Base-by-base conservation (phyloP, 2,329 filamentous ascomycete genomes). In the Huntiella bhutanensis region DNA sequence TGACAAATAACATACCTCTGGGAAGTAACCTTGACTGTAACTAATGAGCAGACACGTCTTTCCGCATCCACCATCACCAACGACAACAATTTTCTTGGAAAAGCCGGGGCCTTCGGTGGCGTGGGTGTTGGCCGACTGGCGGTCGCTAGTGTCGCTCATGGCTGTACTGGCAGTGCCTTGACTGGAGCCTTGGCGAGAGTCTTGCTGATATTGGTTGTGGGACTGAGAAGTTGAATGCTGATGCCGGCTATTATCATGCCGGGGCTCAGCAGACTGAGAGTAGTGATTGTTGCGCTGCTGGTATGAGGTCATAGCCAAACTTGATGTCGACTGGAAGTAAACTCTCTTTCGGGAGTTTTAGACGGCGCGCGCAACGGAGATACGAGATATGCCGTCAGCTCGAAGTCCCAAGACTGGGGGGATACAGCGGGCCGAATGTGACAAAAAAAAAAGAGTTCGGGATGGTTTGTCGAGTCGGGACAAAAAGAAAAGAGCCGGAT, bases 31-130 rank as follows among this genome's bases (percentile, higher is more conserved):
- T 67, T 96, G 87, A 58, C 86, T 93, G 69, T 96, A 98, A 66
- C 87, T 95, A 64, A 98, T 98, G 63, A 98, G 70, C 55, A 98
- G 69, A 68, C 91, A 98, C 6, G 91, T 98, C 77, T 98, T 98
- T 57, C 91, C 91, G 64, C 91, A 98, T 52, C 91, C 91, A 56
- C 91, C 91, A 62, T 98, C 91, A 52, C 91, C 91, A 40, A 98
- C 91, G 44, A 98, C 91, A 39, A 98, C 41, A 60, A 98, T 91
- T 73, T 98, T 98, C 71, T 98, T 98, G 54, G 88, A 96, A 66
- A 91, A 95, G 48, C 84, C 75, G 3, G 88, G 87, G 17, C 82
- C 84, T 59, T 93, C 85, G 43, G 88, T 95, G 63, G 88, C 75
- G 61, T 84, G 79, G 45, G 88, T 95, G 51, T 73, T 78, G 50